Percentiles rank a stretch among this genome's conserved stretches.
These are phyloP conservation scores for Hypericum androsaemum DNA, from an alignment of 345 rosid species.

Conservation along the genomic window DNA sequence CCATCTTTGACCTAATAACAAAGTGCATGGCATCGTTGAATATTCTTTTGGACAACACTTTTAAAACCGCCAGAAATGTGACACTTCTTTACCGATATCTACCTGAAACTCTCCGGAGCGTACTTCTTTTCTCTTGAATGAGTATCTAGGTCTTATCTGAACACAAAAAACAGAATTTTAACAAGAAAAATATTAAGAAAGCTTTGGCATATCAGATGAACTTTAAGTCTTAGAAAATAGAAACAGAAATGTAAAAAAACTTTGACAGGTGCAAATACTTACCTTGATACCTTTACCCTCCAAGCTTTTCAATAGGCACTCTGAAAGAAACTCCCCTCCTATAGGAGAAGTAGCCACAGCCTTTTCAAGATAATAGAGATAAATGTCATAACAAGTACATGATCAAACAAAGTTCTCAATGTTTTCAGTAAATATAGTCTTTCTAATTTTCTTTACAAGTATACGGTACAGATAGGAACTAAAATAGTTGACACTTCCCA, in stretches of 20 bases:
- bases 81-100: conserved; percentile 5
- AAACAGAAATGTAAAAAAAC: conserved; percentile 3
- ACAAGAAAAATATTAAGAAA: conserved; percentile 7
- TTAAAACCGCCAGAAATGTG: background rate
- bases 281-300: conserved; percentile 89
- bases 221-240: no score
- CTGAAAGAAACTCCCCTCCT: conserved; percentile 92
- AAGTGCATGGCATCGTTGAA: no score
- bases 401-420: no score
- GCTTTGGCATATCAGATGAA: conserved; percentile 1
- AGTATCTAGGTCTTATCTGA: conserved; percentile 94
- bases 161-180: conserved; percentile 17
- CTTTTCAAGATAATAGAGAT: conserved; percentile 18
- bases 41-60: background rate
- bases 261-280: conserved; percentile 19
- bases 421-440: no score
- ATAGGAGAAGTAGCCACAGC: conserved; percentile 74
- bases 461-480: no score
- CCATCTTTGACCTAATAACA: no score
- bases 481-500: no score
- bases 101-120: conserved; percentile 95
- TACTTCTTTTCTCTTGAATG: conserved; percentile 91
- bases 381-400: no score
- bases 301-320: conserved; percentile 92
- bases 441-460: no score